A percentile compares a stretch with the other conserved stretches of the same genome.
Conservation (phyloP, 2,329 filamentous ascomycete species). For the Ascocoryne sarcoides region DNA sequence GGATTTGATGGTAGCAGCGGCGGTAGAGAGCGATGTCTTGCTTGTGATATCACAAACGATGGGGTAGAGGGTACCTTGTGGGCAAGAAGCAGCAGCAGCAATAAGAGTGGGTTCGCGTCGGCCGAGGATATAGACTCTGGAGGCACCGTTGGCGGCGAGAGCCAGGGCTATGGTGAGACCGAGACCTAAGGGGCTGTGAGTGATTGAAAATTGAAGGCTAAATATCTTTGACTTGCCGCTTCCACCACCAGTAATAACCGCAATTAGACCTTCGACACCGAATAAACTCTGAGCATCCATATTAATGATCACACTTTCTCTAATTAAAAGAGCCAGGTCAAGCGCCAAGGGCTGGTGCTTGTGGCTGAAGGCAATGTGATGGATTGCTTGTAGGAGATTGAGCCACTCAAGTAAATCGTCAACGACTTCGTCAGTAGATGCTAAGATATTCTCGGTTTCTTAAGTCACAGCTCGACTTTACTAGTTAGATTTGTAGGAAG, state of each 20-base stretch:
- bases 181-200: conserved; percentile 35
- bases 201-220: not conserved
- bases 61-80: conserved; percentile 17
- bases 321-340: too few species aligned
- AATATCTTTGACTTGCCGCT: conserved; percentile 31
- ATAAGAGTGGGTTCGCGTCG: conserved; percentile 40
- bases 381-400: too few species aligned
- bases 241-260: conserved; percentile 50
- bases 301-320: too few species aligned
- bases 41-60: conserved; percentile 47
- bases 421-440: too few species aligned
- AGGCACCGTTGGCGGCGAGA: conserved; percentile 41
- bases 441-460: too few species aligned
- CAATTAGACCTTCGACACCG: conserved; percentile 45
- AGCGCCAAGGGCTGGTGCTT: too few species aligned
- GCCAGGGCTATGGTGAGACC: conserved; percentile 48
- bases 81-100: conserved; percentile 33
- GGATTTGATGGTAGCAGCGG: conserved; percentile 44
- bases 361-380: too few species aligned
- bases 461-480: too few species aligned
- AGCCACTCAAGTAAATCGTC: too few species aligned
- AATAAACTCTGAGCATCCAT: too few species aligned
- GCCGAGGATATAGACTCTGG: conserved; percentile 48
- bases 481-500: too few species aligned
- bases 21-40: conserved; percentile 49